phyloP scores from a whole-genome alignment of 371 early-diverging fungal species.

The Mucor racemosus region DNA sequence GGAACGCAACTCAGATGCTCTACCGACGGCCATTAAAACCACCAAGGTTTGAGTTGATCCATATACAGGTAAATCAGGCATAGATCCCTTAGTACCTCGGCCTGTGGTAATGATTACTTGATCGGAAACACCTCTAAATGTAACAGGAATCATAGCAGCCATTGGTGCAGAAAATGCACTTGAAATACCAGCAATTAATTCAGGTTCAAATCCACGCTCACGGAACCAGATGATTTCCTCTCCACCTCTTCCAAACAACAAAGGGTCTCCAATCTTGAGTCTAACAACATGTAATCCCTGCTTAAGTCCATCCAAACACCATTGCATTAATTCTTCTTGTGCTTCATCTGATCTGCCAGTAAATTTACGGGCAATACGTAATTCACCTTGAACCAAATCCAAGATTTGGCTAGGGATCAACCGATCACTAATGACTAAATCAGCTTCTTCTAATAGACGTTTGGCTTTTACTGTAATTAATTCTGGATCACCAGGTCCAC shows the following conservation, averaged over 20 bases:
- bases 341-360: constrained; percentile 62
- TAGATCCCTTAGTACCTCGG: constrained; percentile 69
- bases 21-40: constrained; percentile 83
- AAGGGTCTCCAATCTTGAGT: constrained; percentile 90
- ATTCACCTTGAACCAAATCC: constrained; percentile 62
- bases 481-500: constrained; percentile 87
- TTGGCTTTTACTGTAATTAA: constrained; percentile 75
- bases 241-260: constrained; percentile 91
- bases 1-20: constrained; percentile 63
- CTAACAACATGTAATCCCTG: constrained; percentile 78
- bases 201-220: constrained; percentile 67
- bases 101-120: constrained; percentile 85
- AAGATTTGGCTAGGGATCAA: constrained; percentile 74
- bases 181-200: constrained; percentile 82
- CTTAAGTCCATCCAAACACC: constrained; percentile 72
- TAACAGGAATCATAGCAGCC: constrained; percentile 77
- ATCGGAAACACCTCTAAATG: constrained; percentile 80
- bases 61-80: constrained; percentile 77
- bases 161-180: constrained; percentile 77
- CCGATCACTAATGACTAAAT: constrained; percentile 83
- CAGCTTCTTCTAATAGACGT: constrained; percentile 66
- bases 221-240: constrained; percentile 85
- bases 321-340: constrained; percentile 70
- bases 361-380: constrained; percentile 74
- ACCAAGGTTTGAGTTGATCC: constrained; percentile 73